phyloP scores from a whole-genome alignment of 2,329 filamentous ascomycete genomes.

The Fusarium chuoi region DNA sequence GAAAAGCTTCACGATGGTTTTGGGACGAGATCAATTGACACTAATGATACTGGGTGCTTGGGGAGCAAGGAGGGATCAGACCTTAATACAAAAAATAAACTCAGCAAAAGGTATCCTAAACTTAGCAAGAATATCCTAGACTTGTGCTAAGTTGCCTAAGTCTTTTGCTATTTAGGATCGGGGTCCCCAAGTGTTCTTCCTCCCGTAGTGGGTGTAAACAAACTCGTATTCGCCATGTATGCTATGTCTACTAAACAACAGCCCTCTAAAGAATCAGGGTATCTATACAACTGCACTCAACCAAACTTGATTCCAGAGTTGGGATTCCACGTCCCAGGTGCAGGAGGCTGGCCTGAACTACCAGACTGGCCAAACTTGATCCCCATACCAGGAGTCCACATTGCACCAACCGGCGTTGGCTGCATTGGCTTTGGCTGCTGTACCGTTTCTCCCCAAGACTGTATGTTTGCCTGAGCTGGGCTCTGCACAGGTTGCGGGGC shows the following conservation, averaged over 20 bases:
- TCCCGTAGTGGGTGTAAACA: background rate
- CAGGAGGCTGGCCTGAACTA: slow-evolving; percentile 39
- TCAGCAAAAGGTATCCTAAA: background rate
- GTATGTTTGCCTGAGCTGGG: slow-evolving; percentile 62
- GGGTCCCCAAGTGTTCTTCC: background rate
- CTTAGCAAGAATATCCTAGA: background rate
- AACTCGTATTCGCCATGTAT: slow-evolving; percentile 11
- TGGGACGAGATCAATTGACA: background rate
- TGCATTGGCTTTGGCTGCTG: slow-evolving; percentile 65
- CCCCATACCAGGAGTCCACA: slow-evolving; percentile 82
- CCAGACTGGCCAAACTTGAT: slow-evolving; percentile 75
- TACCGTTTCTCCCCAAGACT: slow-evolving; percentile 68
- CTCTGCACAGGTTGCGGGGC: slow-evolving; percentile 40
- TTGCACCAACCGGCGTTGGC: slow-evolving; percentile 47
- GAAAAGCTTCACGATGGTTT: background rate
- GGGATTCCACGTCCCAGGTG: slow-evolving; percentile 67
- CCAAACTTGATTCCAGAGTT: slow-evolving; percentile 67
- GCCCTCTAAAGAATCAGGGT: background rate
- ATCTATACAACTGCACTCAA: slow-evolving; percentile 35
- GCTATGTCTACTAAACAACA: background rate
- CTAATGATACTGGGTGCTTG: background rate
- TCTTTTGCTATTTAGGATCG: accelerated
- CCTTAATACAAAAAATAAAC: background rate
- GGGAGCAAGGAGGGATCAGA: background rate
- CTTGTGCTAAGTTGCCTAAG: background rate